phyloP scores from a whole-genome alignment of 805 yeast genomes.

The Groenewaldozyma salmanticensis region DNA sequence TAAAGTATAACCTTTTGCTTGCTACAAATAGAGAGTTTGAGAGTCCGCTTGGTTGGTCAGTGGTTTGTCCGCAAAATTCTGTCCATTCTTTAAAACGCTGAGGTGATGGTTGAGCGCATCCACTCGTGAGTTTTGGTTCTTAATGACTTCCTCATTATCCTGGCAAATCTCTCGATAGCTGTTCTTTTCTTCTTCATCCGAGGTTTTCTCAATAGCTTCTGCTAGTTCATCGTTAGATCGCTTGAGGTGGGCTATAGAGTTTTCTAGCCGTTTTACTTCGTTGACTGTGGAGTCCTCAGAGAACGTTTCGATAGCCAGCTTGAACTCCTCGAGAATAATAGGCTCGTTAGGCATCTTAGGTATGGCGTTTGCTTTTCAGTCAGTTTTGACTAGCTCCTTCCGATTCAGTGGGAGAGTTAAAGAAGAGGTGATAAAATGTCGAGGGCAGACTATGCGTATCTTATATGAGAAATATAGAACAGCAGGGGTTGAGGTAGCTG shows the following conservation, averaged over 20 bases:
- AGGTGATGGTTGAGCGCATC: too few species aligned
- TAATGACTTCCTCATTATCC: slow-evolving; percentile 9
- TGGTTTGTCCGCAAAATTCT: too few species aligned
- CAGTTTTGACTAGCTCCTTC: too few species aligned
- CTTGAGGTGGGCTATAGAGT: slow-evolving; percentile 21
- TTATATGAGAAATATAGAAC: too few species aligned
- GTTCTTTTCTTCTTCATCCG: slow-evolving; percentile 7
- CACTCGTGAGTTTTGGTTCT: slow-evolving; percentile 3
- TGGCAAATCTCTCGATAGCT: slow-evolving; percentile 3
- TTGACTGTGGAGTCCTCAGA: slow-evolving; percentile 5
- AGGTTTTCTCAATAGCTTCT: slow-evolving; percentile 13
- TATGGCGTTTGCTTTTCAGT: too few species aligned
- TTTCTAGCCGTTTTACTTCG: slow-evolving; percentile 21
- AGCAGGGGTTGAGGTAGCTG: too few species aligned
- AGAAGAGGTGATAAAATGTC: neutral
- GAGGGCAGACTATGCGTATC: too few species aligned
- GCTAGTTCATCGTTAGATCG: slow-evolving; percentile 22
- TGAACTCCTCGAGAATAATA: slow-evolving; percentile 8
- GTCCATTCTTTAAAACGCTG: too few species aligned
- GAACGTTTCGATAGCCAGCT: slow-evolving; percentile 12
- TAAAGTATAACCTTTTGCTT: too few species aligned
- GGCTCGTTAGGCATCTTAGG: too few species aligned
- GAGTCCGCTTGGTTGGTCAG: too few species aligned
- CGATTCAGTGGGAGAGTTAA: neutral
- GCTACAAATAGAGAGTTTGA: too few species aligned